Evolutionary conservation across 1,284 basidiomycete species (phyloP), one percentile per base, ranked within the genome.

Genomic region (Coniophora puteana): DNA sequence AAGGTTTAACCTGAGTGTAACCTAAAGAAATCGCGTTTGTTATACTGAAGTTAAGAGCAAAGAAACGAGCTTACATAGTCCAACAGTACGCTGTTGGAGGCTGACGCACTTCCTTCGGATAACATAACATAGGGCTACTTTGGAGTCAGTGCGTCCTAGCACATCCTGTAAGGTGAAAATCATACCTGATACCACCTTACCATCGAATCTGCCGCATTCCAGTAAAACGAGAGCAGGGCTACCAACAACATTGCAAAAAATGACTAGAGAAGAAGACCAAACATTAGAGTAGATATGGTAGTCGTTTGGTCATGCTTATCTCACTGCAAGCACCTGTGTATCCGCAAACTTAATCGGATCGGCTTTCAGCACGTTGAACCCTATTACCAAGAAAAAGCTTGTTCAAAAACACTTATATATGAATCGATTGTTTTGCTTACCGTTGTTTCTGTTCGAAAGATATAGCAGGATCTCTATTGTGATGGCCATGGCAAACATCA

Each of bases 121-220:
- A 83, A 59, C 6, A 69, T 58, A 5, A 83, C 59, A 47, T 79
- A 84, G 5, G 80, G 80, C 79, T 72, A 42, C n/a, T n/a, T n/a
- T n/a, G n/a, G n/a, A n/a, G n/a, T 31, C 16, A 40, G 41, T 46
- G 50, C 35, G 38, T 38, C 34, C 37, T 40, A 44, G 31, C 27
- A 20, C 16, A 22, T n/a, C n/a, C n/a, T n/a, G 28, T 36, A 46
- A 40, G 21, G 8, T 29, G 41, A 22, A 38, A 53, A 64, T 27
- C n/a, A n/a, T 51, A 71, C 78, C 58, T 74, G 77, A 52, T 69
- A 71, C 64, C 61, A 69, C 49, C 67, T 66, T 25, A 73, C 52
- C 56, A 61, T 63, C 68, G 68, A 75, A 47, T 78, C 76, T 18
- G 68, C 57, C 45, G 65, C 68, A 47, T 68, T 63, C 69, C 68